Percentiles rank a stretch among this genome's conserved stretches.
These are phyloP conservation scores for Salix koriyanagi DNA, from an alignment of 345 rosid genomes.

Conservation along the genomic window DNA sequence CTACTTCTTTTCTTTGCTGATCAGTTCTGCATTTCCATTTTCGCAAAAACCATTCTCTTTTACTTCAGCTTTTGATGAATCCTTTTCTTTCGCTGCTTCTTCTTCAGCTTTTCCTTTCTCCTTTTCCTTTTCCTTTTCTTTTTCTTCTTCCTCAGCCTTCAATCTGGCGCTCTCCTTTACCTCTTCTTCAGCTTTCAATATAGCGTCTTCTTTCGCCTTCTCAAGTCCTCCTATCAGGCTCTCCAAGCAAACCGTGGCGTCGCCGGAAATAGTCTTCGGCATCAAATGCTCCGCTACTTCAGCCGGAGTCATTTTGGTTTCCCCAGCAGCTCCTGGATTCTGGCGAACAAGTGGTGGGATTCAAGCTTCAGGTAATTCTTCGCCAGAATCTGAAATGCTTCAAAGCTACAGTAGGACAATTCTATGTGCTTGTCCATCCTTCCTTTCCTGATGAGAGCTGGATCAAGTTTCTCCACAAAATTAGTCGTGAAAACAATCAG, in stretches of 20 bases:
- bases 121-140: not conserved
- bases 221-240: constrained; percentile 10
- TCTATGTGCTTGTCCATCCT: constrained; percentile 9
- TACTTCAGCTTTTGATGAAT: not conserved
- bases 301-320: constrained; percentile 14
- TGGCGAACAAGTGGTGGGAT: not conserved
- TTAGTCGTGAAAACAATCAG: constrained; percentile 5
- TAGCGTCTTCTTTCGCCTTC: constrained; percentile 1
- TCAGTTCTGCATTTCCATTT: no score
- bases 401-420: not conserved
- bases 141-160: constrained; percentile 9
- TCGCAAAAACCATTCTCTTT: no score
- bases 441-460: constrained; percentile 6
- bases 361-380: not conserved
- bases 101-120: no score
- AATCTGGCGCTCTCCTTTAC: no score
- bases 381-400: constrained; percentile 1
- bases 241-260: constrained; percentile 4
- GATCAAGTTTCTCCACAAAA: constrained; percentile 5
- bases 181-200: no score
- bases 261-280: constrained; percentile 10
- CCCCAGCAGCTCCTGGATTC: not conserved
- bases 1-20: not conserved
- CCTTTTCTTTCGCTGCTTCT: not conserved
- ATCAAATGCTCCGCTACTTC: constrained; percentile 20